Percentiles rank a stretch among this genome's conserved stretches.
phyloP scores from a whole-genome alignment of 163 green algal genomes.

The Chlorella variabilis region DNA sequence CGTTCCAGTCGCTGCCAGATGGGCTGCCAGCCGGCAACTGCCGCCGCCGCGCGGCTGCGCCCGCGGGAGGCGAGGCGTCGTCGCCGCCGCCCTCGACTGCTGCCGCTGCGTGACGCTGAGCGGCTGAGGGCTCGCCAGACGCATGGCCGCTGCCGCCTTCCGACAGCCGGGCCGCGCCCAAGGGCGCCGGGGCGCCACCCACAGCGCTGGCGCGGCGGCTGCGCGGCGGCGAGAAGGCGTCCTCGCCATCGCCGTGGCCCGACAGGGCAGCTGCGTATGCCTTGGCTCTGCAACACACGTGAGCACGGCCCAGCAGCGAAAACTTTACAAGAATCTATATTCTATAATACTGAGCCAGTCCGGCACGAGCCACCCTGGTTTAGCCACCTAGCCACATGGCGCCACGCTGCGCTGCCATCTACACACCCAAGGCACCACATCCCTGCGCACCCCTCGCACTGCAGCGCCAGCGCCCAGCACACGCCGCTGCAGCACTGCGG shows the following conservation, averaged over 20 bases:
- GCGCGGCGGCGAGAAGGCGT: slow-evolving; percentile 33
- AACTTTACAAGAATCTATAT: too few relatives aligned
- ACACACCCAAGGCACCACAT: neutral
- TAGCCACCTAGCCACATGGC: too few relatives aligned
- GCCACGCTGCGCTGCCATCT: too few relatives aligned
- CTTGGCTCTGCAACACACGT: neutral
- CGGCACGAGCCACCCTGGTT: too few relatives aligned
- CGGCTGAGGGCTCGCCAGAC: neutral
- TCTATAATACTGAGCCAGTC: too few relatives aligned
- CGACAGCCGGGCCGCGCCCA: neutral
- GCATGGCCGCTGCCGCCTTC: neutral
- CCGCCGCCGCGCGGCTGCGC: neutral
- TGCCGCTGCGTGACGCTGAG: neutral
- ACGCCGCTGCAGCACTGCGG: neutral
- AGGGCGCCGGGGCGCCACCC: neutral
- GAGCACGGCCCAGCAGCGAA: too few relatives aligned
- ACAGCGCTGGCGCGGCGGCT: slow-evolving; percentile 1
- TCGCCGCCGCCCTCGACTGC: neutral
- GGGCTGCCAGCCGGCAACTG: neutral
- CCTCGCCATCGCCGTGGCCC: slow-evolving; percentile 44
- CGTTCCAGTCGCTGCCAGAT: slow-evolving; percentile 8
- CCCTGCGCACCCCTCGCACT: neutral
- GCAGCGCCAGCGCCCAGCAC: neutral
- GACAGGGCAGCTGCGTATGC: neutral
- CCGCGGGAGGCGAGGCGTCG: neutral